These are phyloP conservation scores for Colletotrichum lupini DNA, from an alignment of 2,329 filamentous ascomycete species.

Conservation along the genomic window DNA sequence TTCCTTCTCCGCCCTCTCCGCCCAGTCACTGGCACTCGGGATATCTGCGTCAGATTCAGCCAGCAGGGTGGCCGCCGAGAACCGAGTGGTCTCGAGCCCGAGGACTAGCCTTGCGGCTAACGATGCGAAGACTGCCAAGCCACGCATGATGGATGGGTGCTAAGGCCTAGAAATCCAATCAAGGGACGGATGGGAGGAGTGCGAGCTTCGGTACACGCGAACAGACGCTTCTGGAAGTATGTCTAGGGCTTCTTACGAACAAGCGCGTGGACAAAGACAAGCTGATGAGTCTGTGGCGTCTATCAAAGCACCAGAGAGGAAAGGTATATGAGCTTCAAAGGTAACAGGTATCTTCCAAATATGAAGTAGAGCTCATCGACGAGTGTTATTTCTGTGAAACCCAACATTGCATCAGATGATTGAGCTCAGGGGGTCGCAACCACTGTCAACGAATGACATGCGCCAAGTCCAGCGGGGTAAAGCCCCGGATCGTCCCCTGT, in stretches of 20 bases:
- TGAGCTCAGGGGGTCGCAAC: neutral
- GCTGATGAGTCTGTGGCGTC: neutral
- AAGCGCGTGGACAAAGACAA: neutral
- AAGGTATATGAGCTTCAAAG: neutral
- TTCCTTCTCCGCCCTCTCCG: slow-evolving; percentile 51
- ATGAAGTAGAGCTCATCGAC: slow-evolving; percentile 2
- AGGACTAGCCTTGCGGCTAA: neutral
- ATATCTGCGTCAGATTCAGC: neutral
- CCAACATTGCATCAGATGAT: slow-evolving; percentile 5
- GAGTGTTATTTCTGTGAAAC: slow-evolving; percentile 18
- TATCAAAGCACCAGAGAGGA: neutral
- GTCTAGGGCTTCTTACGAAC: neutral
- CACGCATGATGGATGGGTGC: slow-evolving; percentile 12
- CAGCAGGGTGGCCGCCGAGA: neutral
- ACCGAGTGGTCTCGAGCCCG: neutral
- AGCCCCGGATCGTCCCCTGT: neutral
- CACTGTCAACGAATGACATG: slow-evolving; percentile 21
- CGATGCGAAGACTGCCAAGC: slow-evolving; percentile 4
- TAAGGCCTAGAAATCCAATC: neutral
- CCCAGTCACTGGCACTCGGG: slow-evolving; percentile 15
- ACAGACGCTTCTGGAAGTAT: slow-evolving; percentile 6
- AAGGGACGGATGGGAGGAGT: neutral
- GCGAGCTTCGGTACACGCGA: neutral
- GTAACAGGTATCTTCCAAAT: neutral
- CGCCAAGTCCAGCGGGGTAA: slow-evolving; percentile 29